These are phyloP conservation scores for Eimeria nieschulzi DNA, from an alignment of 169 alveolate species.

Conservation along the genomic window DNA sequence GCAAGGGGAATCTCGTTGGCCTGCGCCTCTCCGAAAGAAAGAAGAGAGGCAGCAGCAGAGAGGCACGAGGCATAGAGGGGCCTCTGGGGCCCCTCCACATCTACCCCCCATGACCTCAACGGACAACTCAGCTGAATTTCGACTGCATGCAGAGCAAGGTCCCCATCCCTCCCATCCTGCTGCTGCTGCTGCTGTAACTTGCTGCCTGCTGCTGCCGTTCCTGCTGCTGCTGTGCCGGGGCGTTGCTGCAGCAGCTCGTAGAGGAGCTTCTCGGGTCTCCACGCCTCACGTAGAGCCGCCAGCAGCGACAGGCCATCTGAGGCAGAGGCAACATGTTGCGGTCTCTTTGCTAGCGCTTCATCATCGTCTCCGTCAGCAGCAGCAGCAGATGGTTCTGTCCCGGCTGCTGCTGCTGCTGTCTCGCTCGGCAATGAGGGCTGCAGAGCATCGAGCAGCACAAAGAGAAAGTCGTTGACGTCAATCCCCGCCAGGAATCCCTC, in stretches of 20 bases:
- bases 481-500: constrained; percentile 6
- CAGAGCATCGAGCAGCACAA: constrained; percentile 14
- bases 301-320: not conserved
- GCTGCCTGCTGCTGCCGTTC: constrained; percentile 24
- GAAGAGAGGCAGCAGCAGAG: constrained; percentile 3
- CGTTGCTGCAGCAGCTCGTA: not conserved
- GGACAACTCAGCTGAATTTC: not conserved
- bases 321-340: not conserved
- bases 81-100: not conserved
- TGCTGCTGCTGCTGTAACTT: not conserved
- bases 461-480: constrained; percentile 40
- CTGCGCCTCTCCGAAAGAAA: constrained; percentile 18
- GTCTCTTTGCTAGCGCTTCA: not conserved
- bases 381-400: constrained; percentile 20
- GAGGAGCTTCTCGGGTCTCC: constrained; percentile 8
- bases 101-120: not conserved
- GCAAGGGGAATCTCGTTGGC: not conserved
- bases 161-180: not conserved
- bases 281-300: not conserved
- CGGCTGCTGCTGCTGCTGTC: constrained; percentile 38
- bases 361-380: not conserved
- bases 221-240: constrained; percentile 25
- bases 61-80: constrained; percentile 21
- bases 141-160: not conserved
- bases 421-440: constrained; percentile 1